Conservation (phyloP, 768 basidiomycete genomes). For the Fomitopsis serialis region DNA sequence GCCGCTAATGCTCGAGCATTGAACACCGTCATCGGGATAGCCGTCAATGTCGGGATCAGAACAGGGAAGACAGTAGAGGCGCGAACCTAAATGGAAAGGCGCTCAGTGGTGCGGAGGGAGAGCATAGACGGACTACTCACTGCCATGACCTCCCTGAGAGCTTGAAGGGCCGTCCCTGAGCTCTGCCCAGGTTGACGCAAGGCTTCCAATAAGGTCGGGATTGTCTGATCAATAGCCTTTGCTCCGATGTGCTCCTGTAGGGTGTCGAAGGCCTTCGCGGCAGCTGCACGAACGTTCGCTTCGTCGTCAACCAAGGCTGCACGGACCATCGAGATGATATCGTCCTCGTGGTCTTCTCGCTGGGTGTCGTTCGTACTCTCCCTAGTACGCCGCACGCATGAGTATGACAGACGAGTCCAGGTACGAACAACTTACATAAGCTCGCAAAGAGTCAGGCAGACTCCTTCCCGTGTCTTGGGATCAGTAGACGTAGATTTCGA, state of each 20-base stretch:
- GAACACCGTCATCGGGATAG: slow-evolving; percentile 89
- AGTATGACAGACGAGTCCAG: neutral
- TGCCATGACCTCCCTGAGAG: slow-evolving; percentile 90
- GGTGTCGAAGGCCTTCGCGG: slow-evolving; percentile 84
- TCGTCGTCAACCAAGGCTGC: slow-evolving; percentile 85
- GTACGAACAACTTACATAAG: slow-evolving; percentile 59
- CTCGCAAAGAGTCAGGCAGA: slow-evolving; percentile 83
- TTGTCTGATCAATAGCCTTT: slow-evolving; percentile 93
- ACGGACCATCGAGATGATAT: slow-evolving; percentile 83
- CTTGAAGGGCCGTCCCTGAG: slow-evolving; percentile 94
- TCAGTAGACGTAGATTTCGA: slow-evolving; percentile 57
- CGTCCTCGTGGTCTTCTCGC: slow-evolving; percentile 82
- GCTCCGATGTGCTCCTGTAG: slow-evolving; percentile 90
- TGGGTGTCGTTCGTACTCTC: slow-evolving; percentile 79
- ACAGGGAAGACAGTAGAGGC: slow-evolving; percentile 96
- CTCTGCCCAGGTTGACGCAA: slow-evolving; percentile 88
- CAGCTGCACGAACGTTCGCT: slow-evolving; percentile 79
- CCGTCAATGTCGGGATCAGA: slow-evolving; percentile 87
- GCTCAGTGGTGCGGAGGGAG: neutral
- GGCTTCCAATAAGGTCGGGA: slow-evolving; percentile 90
- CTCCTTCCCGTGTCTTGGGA: slow-evolving; percentile 69
- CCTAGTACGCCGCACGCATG: slow-evolving; percentile 33
- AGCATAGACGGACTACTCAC: slow-evolving; percentile 39
- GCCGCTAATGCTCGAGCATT: slow-evolving; percentile 89
- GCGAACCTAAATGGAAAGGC: slow-evolving; percentile 62